phyloP scores from a whole-genome alignment of 73 alveolate species.

The Paramecium biaurelia region DNA sequence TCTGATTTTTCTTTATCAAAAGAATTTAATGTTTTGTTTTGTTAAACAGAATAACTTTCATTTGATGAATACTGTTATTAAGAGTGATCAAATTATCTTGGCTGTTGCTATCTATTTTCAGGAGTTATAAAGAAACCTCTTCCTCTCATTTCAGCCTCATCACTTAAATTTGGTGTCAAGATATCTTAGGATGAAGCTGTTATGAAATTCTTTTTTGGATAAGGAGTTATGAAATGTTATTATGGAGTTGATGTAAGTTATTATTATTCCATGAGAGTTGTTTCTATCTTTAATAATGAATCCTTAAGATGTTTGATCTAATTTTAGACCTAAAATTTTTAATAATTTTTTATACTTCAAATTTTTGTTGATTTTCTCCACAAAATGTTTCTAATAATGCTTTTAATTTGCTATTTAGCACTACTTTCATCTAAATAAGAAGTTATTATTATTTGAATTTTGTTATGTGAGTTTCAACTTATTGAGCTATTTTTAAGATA shows the following conservation, averaged over 20 bases:
- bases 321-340: not conserved
- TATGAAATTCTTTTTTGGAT: constrained; percentile 36
- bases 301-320: not conserved
- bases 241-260: not conserved
- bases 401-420: constrained; percentile 16
- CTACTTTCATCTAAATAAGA: constrained; percentile 7
- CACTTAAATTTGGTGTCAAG: constrained; percentile 44
- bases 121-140: constrained; percentile 40
- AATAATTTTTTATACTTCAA: not conserved
- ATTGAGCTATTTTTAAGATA: constrained; percentile 28
- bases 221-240: constrained; percentile 22
- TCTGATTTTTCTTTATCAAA: constrained; percentile 30
- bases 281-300: not conserved
- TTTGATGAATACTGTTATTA: not conserved
- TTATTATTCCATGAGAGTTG: constrained; percentile 15
- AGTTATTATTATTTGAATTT: constrained; percentile 30
- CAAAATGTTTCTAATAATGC: constrained; percentile 27
- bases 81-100: constrained; percentile 45
- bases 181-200: not conserved
- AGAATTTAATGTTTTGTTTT: constrained; percentile 31
- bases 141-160: constrained; percentile 23
- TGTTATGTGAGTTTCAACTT: constrained; percentile 34
- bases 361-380: constrained; percentile 9
- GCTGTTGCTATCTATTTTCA: not conserved
- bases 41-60: constrained; percentile 1